Conservation (phyloP, 129 eudicot genomes). For the Centaurea solstitialis region DNA sequence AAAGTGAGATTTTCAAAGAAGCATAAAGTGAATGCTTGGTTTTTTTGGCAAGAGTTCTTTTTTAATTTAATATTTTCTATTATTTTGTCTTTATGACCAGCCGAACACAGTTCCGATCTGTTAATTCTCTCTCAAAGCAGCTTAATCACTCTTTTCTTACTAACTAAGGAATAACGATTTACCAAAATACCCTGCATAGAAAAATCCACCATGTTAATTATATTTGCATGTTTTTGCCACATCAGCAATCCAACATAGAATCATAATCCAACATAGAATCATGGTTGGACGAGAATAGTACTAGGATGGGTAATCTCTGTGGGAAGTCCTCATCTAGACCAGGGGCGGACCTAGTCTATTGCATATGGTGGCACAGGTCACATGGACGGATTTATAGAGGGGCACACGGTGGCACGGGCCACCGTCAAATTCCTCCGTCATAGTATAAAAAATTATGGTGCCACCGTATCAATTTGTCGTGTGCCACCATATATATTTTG, state of each 20-base stretch:
- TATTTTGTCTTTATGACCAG: slow-evolving; percentile 49
- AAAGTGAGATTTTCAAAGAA: slow-evolving; percentile 78
- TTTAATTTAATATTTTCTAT: slow-evolving; percentile 35
- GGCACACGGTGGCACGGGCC: no score
- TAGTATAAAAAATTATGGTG: no score
- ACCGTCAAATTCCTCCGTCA: no score
- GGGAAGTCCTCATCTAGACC: neutral
- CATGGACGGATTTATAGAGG: no score
- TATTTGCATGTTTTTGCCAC: slow-evolving; percentile 10
- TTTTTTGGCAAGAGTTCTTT: slow-evolving; percentile 44
- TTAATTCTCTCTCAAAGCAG: slow-evolving; percentile 44
- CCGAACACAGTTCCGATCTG: slow-evolving; percentile 33
- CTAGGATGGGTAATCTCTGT: slow-evolving; percentile 52
- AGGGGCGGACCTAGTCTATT: no score
- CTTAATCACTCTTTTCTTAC: slow-evolving; percentile 53
- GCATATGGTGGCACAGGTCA: no score
- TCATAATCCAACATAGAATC: slow-evolving; percentile 35
- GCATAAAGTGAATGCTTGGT: slow-evolving; percentile 70
- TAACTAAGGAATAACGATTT: slow-evolving; percentile 57
- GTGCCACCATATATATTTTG: no score
- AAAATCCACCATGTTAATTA: neutral
- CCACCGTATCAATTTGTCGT: no score
- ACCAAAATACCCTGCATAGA: slow-evolving; percentile 38
- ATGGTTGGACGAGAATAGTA: slow-evolving; percentile 71
- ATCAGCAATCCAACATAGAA: neutral